Evolutionary conservation across 1,284 basidiomycete genomes (phyloP).

Genomic region (Trichosporon asahii): DNA sequence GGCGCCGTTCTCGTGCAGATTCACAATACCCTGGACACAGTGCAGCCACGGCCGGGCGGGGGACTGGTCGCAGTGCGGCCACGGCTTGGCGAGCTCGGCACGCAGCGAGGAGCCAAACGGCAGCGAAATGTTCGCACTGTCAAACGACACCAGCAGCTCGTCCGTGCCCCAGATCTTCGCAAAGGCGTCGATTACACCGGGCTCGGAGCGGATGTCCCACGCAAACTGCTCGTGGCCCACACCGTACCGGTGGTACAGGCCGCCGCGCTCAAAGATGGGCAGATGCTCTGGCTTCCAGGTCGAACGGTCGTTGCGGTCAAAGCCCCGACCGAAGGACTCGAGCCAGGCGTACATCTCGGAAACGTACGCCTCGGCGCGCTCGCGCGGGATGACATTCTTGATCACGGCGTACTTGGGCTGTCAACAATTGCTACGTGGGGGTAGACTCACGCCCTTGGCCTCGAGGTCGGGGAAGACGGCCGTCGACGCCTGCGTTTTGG

Average conservation of each 20-base stretch:
- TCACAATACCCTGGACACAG: slow-evolving; percentile 53
- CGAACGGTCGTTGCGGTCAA: slow-evolving; percentile 44
- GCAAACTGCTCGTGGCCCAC: slow-evolving; percentile 49
- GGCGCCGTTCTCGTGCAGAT: slow-evolving; percentile 49
- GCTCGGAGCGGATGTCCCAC: slow-evolving; percentile 51
- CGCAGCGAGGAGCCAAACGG: slow-evolving; percentile 36
- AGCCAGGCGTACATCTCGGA: slow-evolving; percentile 46
- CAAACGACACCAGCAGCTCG: slow-evolving; percentile 48
- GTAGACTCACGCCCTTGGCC: slow-evolving; percentile 32
- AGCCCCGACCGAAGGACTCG: slow-evolving; percentile 45
- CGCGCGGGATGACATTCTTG: slow-evolving; percentile 38
- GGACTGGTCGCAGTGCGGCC: slow-evolving; percentile 52
- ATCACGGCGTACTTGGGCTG: slow-evolving; percentile 43
- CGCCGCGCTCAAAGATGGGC: slow-evolving; percentile 43
- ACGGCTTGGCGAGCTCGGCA: slow-evolving; percentile 29
- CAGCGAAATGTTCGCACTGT: slow-evolving; percentile 48
- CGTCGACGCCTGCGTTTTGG: slow-evolving; percentile 17
- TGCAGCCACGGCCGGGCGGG: slow-evolving; percentile 45
- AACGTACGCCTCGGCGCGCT: slow-evolving; percentile 41
- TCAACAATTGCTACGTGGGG: background rate
- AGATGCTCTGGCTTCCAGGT: slow-evolving; percentile 47
- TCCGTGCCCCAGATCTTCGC: slow-evolving; percentile 51
- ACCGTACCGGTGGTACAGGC: slow-evolving; percentile 43
- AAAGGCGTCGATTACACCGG: slow-evolving; percentile 44
- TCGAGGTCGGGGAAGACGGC: slow-evolving; percentile 31